Evolutionary conservation across 371 early-diverging fungal genomes (phyloP), one percentile per base, ranked within the genome.

Genomic region (Syncephalastrum racemosum): DNA sequence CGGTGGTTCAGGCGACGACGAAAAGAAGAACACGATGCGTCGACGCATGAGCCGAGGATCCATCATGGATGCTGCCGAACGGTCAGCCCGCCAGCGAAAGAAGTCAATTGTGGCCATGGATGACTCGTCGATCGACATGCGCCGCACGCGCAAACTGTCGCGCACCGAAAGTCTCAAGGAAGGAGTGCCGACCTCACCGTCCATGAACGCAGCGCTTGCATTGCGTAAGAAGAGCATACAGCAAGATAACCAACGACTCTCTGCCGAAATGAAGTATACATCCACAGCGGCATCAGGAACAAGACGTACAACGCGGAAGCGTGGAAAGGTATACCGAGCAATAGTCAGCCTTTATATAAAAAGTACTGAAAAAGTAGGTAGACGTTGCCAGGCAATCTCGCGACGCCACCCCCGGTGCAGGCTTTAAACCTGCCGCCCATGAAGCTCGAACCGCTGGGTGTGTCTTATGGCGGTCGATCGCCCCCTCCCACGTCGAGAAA

Each of bases 311-410:
- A 25, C 53, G 18, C 46, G 77, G 49, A 77, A 71, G 42, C 72
- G 78, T 57, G 78, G 78, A 25, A 74, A 70, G 71, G 77, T 77
- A 65, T 56, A 40, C 22, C 54, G 14, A 27, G 20, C 14, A 12
- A 42, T 23, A n/a, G 14, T 13, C 12, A 7, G 39, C 22, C 13
- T 22, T 10, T 15, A 41, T 48, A 46, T 7, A 20, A 23, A 14
- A 12, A 22, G n/a, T 19, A 14, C 43, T 52, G 19, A 27, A 40
- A 8, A 19, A 54, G 15, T 51, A 2, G 14, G 25, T 64, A 78
- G 77, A 77, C 80, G 4, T 57, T 80, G 20, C 80, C 80, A 23
- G 80, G 80, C 12, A 80, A 58, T 55, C 54, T 80, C 15, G 80
- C 75, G 1, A 71, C 67, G n/a, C 77, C 77, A 10, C 77, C 77